Evolutionary conservation across 371 early-diverging fungal species (phyloP), one percentile per base, ranked within the genome.

Genomic region (Actinomortierella wolfii): DNA sequence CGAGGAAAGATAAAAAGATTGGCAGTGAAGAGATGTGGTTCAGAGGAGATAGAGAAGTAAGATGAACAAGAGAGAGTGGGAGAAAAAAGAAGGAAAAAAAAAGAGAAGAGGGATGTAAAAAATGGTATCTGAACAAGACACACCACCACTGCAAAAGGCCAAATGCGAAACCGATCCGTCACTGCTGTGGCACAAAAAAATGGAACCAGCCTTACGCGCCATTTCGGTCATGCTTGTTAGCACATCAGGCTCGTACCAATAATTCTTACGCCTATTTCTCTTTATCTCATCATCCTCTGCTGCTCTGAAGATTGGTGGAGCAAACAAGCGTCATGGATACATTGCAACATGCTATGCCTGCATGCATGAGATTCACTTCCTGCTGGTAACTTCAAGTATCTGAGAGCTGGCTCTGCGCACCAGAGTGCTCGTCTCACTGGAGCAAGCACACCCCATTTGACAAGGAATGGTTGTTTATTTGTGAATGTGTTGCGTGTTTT

Each of bases 151-250:
- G 55, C 18, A 41, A 25, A 15, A 2, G 45, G 23, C 7, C 11
- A 24, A 23, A 26, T 7, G 7, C 18, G 43, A 44, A 29, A 3
- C 23, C 44, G 8, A 48, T 8, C 29, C 23, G 24, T 28, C 47
- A n/a, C 43, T 3, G 45, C 50, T 9, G 41, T 17, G 44, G 43
- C 14, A 2, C 29, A 15, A 8, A 39, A 51, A 25, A 51, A 47
- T 18, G 4, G 26, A 39, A 21, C 50, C 49, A 8, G 14, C 44
- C 57, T 21, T 20, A 21, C 6, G 26, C 34, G 2, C 25, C 17
- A 47, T 34, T 23, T 41, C 43, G 44, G 29, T 43, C 70, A 69
- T 48, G 69, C 69, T 4, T 51, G 63, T 21, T 68, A 64, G 69
- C 59, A 58, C 51, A 24, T 7, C 4, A 14, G 0, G 0, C 20